These are phyloP conservation scores for Cubamyces sp. DNA, from an alignment of 768 basidiomycete species.

Conservation along the genomic window DNA sequence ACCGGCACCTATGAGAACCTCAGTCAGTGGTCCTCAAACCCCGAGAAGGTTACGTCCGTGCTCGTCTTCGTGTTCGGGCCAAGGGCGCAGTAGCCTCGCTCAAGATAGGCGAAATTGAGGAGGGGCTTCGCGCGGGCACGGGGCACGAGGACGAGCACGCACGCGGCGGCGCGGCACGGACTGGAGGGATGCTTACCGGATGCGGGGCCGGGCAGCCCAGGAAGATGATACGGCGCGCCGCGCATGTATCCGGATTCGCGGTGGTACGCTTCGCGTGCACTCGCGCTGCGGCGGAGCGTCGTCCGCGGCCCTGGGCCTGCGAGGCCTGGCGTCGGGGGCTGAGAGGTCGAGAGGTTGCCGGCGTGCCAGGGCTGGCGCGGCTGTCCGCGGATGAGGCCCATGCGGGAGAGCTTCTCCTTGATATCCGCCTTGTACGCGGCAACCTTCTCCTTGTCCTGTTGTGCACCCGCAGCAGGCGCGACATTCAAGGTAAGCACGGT, in stretches of 20 bases:
- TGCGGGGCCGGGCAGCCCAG: constrained; percentile 15
- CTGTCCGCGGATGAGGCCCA: constrained; percentile 82
- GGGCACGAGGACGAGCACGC: constrained; percentile 15
- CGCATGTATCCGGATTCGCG: constrained; percentile 14
- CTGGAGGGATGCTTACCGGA: constrained; percentile 19
- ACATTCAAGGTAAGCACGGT: constrained; percentile 2
- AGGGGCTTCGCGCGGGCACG: constrained; percentile 16
- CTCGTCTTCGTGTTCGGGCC: constrained; percentile 12
- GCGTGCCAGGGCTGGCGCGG: constrained; percentile 48
- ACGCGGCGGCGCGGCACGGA: constrained; percentile 6
- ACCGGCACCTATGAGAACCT: constrained; percentile 17
- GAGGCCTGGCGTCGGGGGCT: constrained; percentile 23
- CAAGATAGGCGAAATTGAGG: constrained; percentile 13
- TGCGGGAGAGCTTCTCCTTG: constrained; percentile 76
- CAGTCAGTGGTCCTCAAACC: constrained; percentile 17
- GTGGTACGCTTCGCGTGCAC: constrained; percentile 19
- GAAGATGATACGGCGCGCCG: constrained; percentile 16
- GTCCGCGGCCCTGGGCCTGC: constrained; percentile 27
- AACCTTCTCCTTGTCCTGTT: constrained; percentile 80
- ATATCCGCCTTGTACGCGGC: constrained; percentile 84
- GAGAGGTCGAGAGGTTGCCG: constrained; percentile 12
- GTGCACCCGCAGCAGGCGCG: constrained; percentile 26
- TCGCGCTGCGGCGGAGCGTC: constrained; percentile 19
- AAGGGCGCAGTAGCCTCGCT: constrained; percentile 9
- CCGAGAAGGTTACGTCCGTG: constrained; percentile 22